phyloP scores from a whole-genome alignment of 106 monocot genomes.

The Apostasia shenzhenica region DNA sequence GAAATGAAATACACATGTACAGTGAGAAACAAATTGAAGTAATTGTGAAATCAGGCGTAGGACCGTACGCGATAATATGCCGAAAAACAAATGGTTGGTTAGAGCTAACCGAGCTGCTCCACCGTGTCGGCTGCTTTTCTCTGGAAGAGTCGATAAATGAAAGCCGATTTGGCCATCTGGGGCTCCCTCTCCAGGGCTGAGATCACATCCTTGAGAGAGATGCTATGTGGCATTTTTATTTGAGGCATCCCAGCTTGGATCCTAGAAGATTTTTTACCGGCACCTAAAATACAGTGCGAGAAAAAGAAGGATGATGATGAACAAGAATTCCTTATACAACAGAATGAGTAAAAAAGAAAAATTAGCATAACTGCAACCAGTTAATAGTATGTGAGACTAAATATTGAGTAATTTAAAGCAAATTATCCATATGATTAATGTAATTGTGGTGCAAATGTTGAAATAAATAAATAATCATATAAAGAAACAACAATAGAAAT shows the following conservation, averaged over 20 bases:
- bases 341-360: not conserved
- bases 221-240: constrained; percentile 27
- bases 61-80: too few relatives aligned
- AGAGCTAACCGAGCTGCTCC: constrained; percentile 10
- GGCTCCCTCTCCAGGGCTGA: constrained; percentile 70
- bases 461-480: too few relatives aligned
- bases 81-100: not conserved
- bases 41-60: too few relatives aligned
- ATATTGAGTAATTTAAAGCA: not conserved
- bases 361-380: not conserved
- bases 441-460: too few relatives aligned
- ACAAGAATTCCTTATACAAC: too few relatives aligned
- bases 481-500: too few relatives aligned
- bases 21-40: too few relatives aligned
- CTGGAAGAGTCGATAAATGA: constrained; percentile 56
- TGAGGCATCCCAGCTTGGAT: constrained; percentile 1
- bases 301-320: not conserved
- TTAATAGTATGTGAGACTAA: not conserved
- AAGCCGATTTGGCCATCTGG: constrained; percentile 59
- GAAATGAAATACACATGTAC: too few relatives aligned
- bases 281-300: constrained; percentile 18
- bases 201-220: constrained; percentile 71
- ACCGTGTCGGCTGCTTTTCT: constrained; percentile 13
- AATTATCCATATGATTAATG: too few relatives aligned
- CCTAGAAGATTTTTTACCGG: constrained; percentile 31